Conservation (phyloP, 495 filamentous ascomycete species). For the Aspergillus panamensis region DNA sequence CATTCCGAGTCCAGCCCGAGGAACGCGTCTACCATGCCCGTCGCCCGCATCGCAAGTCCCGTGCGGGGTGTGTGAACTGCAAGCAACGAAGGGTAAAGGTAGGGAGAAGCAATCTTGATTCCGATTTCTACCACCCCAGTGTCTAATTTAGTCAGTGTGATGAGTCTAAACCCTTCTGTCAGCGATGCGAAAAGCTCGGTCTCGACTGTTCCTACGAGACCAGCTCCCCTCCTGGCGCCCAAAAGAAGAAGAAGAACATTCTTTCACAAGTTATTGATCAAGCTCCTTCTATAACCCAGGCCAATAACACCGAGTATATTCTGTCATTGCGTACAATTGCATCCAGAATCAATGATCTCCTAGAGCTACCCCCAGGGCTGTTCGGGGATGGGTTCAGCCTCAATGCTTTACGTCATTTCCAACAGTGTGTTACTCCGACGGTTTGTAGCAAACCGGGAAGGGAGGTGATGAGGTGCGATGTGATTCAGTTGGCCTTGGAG, state of each 20-base stretch:
- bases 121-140: neutral
- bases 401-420: constrained; percentile 37
- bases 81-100: constrained; percentile 50
- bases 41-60: constrained; percentile 43
- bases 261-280: constrained; percentile 20
- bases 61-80: constrained; percentile 45
- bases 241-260: constrained; percentile 14
- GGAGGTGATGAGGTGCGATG: constrained; percentile 31
- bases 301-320: constrained; percentile 24
- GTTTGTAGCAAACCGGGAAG: constrained; percentile 21
- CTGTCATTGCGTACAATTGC: constrained; percentile 28
- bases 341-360: constrained; percentile 26
- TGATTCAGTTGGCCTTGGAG: constrained; percentile 38
- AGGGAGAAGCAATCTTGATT: constrained; percentile 4
- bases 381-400: constrained; percentile 13
- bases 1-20: constrained; percentile 25
- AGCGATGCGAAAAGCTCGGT: constrained; percentile 40
- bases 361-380: constrained; percentile 12
- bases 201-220: constrained; percentile 38
- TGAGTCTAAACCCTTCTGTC: constrained; percentile 43
- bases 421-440: constrained; percentile 26
- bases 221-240: constrained; percentile 1
- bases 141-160: constrained; percentile 37
- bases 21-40: constrained; percentile 30
- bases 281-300: constrained; percentile 11